Percentiles rank a stretch among this genome's conserved stretches.
Conservation (phyloP, 768 basidiomycete species). For the Pleurotus giganteus region DNA sequence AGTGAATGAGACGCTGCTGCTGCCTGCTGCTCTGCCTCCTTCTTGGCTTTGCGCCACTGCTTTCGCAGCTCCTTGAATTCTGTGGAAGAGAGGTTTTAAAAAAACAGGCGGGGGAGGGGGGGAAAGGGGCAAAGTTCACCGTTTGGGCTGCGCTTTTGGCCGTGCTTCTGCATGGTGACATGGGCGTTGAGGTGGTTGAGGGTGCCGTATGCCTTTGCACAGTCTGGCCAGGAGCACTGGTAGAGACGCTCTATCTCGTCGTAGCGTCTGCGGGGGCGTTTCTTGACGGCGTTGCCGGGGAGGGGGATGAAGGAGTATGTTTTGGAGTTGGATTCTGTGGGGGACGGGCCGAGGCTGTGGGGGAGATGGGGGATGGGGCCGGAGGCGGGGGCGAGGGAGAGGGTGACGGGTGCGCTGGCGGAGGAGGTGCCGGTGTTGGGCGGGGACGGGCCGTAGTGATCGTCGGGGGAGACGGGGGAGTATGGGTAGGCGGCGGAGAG, state of each 20-base stretch:
- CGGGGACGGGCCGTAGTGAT: constrained; percentile 59
- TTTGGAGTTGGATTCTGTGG: constrained; percentile 45
- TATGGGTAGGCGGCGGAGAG: constrained; percentile 32
- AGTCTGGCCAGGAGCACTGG: constrained; percentile 77
- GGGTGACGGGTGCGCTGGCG: constrained; percentile 35
- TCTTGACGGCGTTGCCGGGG: constrained; percentile 78
- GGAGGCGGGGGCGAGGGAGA: constrained; percentile 18
- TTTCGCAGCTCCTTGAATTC: constrained; percentile 99
- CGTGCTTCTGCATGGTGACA: constrained; percentile 98
- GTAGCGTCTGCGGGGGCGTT: constrained; percentile 80
- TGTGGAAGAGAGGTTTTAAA: constrained; percentile 30
- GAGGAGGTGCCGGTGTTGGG: constrained; percentile 64
- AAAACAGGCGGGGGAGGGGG: constrained; percentile 8
- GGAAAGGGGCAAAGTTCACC: constrained; percentile 50
- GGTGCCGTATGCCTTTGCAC: constrained; percentile 87
- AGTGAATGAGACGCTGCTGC: constrained; percentile 10
- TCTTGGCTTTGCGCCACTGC: constrained; percentile 93
- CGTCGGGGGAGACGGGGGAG: constrained; percentile 40
- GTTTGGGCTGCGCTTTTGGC: constrained; percentile 81
- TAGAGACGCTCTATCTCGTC: constrained; percentile 97
- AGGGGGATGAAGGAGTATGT: constrained; percentile 82
- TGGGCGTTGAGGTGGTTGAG: constrained; percentile 98
- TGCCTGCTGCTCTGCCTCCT: constrained; percentile 44
- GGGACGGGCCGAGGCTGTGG: constrained; percentile 23
- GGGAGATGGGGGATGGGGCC: constrained; percentile 24